Evolutionary conservation across 257 asterid genomes (phyloP).

Genomic region (Rubia yunnanensis): DNA sequence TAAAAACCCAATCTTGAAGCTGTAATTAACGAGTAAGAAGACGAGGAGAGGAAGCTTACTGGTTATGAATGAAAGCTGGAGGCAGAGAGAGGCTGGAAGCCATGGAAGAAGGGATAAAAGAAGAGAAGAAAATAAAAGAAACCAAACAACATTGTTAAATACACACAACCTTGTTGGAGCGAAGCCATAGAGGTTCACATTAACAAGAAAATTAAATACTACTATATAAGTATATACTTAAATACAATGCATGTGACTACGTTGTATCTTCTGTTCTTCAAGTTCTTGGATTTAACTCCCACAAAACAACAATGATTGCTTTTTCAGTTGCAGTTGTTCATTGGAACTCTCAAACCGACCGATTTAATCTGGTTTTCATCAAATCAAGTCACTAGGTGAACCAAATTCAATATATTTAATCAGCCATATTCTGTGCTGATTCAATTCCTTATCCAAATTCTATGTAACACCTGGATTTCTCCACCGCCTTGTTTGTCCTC

Average conservation of each 20-base stretch:
- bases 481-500: background rate
- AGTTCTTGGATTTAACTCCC: slow-evolving; percentile 41
- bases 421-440: background rate
- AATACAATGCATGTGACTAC: background rate
- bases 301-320: slow-evolving; percentile 12
- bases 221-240: too few species aligned
- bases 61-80: slow-evolving; percentile 26
- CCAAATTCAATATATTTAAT: background rate
- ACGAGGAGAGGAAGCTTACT: slow-evolving; percentile 25
- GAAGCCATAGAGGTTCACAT: slow-evolving; percentile 47
- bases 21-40: background rate
- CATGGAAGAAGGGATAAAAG: slow-evolving; percentile 29
- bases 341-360: background rate
- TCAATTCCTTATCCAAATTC: background rate
- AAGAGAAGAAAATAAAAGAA: slow-evolving; percentile 16
- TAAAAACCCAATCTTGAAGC: slow-evolving; percentile 1
- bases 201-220: background rate
- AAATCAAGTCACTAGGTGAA: background rate
- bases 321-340: background rate
- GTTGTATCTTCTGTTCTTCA: background rate
- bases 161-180: slow-evolving; percentile 21
- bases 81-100: slow-evolving; percentile 37
- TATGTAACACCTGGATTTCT: background rate
- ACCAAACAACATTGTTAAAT: slow-evolving; percentile 5
- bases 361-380: slow-evolving; percentile 1